Percentiles rank a stretch among this genome's conserved stretches.
These are phyloP conservation scores for Parastagonospora avenae DNA, from an alignment of 2,329 filamentous ascomycete genomes.

Conservation along the genomic window DNA sequence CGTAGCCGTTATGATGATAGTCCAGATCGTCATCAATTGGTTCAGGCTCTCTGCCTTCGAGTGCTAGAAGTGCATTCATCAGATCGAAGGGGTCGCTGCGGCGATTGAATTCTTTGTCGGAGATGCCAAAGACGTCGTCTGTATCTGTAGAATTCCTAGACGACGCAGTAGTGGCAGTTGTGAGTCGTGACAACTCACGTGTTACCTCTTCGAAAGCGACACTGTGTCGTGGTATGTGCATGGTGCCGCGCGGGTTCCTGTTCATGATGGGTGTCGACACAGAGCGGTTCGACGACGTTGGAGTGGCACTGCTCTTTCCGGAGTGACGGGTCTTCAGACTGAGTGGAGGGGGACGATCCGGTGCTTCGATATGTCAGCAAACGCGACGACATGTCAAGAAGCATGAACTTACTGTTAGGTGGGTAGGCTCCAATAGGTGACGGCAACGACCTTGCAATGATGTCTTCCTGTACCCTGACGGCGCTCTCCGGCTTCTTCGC, in stretches of 20 bases:
- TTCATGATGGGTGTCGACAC: slow-evolving; percentile 13
- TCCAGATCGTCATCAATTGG: no score
- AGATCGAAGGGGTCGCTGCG: background rate
- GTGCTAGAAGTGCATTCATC: background rate
- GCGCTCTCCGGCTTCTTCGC: background rate
- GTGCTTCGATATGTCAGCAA: slow-evolving; percentile 17
- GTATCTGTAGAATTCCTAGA: background rate
- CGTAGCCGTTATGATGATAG: no score
- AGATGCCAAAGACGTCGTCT: background rate
- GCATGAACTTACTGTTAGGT: slow-evolving; percentile 11
- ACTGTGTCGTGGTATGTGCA: background rate
- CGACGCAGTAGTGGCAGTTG: background rate
- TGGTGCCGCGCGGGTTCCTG: background rate
- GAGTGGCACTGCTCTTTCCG: slow-evolving; percentile 1
- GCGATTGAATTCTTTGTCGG: background rate
- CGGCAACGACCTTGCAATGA: background rate
- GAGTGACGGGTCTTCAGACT: slow-evolving; percentile 19
- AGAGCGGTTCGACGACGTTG: slow-evolving; percentile 5
- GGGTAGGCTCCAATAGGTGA: slow-evolving; percentile 6
- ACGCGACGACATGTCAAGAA: background rate
- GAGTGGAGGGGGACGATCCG: slow-evolving; percentile 35
- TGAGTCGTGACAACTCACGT: background rate
- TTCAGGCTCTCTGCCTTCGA: no score
- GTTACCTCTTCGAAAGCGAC: background rate
- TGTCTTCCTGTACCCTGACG: background rate